Base-by-base conservation (phyloP, 345 rosid genomes). In the Conringia planisiliqua region DNA sequence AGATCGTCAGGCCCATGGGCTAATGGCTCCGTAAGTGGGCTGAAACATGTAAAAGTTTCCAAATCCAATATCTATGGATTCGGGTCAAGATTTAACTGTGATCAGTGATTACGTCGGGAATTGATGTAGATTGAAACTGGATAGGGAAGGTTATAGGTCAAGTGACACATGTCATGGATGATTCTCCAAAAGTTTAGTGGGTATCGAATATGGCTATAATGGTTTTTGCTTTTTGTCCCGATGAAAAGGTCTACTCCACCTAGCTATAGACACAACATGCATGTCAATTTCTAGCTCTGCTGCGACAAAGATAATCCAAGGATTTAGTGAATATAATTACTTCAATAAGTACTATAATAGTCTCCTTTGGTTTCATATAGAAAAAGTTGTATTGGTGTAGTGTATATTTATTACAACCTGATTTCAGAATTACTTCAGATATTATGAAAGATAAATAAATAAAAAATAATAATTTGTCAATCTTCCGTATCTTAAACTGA, bases 1-100 rank as follows among this genome's bases (percentile, higher is more conserved):
- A 10, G 13, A 44, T n/a, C 6, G 27, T 10, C n/a, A 22, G 62
- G 30, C 65, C 65, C 77, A 65, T 54, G 71, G 71, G 71, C 71
- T 40, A 42, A 10, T 54, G 47, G 56, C 2, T 63, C 2, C 32
- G 6, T 30, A 20, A 54, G 29, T 32, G 54, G 52, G n/a, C 26
- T 60, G 16, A 24, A 26, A 26, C 27, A 44, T 33, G 35, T 20
- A 11, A 14, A 4, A n/a, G 52, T 39, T 71, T 62, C 55, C 26
- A 51, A 63, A 52, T 51, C 40, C 35, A 54, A 30, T 12, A 52
- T 29, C 55, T 17, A 62, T 39, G 20, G 35, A 62, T 5, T 5
- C 20, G 55, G 58, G 66, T 65, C 72, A 56, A 56, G 22, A 44
- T 43, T n/a, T 10, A 10, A 36, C 17, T 4, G 10, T 17, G 69